Conservation (phyloP, 1,139 yeast species). For the Pichia sp. region DNA sequence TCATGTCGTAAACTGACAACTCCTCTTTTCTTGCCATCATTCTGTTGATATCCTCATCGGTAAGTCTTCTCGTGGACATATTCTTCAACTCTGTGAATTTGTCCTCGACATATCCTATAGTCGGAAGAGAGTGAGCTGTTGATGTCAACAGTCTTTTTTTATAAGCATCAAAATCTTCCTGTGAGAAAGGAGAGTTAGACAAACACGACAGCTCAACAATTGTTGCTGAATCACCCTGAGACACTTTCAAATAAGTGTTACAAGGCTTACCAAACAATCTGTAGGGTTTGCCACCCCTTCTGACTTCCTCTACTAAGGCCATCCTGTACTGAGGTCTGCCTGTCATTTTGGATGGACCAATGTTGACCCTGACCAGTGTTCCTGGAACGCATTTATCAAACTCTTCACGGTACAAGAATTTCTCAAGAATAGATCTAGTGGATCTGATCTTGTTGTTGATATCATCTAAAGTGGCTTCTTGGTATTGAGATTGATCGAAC, state of each 20-base stretch:
- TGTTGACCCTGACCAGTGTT: constrained; percentile 76
- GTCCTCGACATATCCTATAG: constrained; percentile 60
- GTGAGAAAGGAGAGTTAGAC: constrained; percentile 68
- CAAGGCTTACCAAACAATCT: constrained; percentile 49
- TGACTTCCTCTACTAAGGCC: constrained; percentile 69
- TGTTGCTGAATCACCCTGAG: constrained; percentile 69
- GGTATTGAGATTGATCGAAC: constrained; percentile 28
- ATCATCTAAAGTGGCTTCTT: constrained; percentile 49
- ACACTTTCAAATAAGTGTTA: constrained; percentile 59
- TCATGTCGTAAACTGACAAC: constrained; percentile 42
- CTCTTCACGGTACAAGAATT: constrained; percentile 77
- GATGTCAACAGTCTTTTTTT: constrained; percentile 50
- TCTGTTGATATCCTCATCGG: constrained; percentile 72
- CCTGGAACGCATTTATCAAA: constrained; percentile 68
- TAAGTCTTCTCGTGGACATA: constrained; percentile 62
- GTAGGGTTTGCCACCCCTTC: constrained; percentile 49
- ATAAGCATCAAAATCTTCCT: constrained; percentile 72
- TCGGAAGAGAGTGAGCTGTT: constrained; percentile 59
- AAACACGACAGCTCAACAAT: constrained; percentile 73
- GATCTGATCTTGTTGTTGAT: constrained; percentile 61
- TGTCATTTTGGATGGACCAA: constrained; percentile 64
- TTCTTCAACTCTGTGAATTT: constrained; percentile 59
- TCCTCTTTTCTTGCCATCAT: constrained; percentile 72
- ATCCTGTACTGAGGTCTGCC: constrained; percentile 72
- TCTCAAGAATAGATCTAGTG: constrained; percentile 71